Base-by-base conservation (phyloP, 2,329 filamentous ascomycete species). In the Helicocarpus griseus region DNA sequence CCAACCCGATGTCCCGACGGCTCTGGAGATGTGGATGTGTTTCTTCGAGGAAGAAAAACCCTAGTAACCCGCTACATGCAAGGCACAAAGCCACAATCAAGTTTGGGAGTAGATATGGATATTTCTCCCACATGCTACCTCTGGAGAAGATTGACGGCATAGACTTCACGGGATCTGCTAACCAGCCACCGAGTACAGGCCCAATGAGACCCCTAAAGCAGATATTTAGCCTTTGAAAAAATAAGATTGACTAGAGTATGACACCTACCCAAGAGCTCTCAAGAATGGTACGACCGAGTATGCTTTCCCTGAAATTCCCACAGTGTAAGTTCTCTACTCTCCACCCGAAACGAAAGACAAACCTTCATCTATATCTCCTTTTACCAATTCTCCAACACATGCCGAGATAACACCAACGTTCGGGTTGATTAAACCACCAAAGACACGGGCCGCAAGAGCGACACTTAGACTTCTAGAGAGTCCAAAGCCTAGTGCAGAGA, bases 231-330 rank as follows among this genome's bases (percentile, higher is more conserved):
- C 13, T n/a, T 46, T 14, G 17, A 31, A 11, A 46, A 19, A 17
- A 28, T 1, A 41, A 41, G 13, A 19, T 41, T 9, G 17, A 21
- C 19, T 19, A 21, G 13, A 22, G 14, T 9, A 14, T 9, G 26
- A 13, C 14, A 17, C 50, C 44, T 50, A 54, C 53, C 50, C 50
- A 14, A 54, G 41, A 2, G 41, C 46, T 19, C 50, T 46, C 48
- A 54, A 43, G 26, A 54, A 53, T 4, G 53, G 53, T 21, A 54
- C 50, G 11, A 53, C 41, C 13, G 50, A 54, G 24, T 50, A 53
- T 13, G 50, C 53, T 35, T 48, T 53, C 5, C 39, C 53, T 54
- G n/a, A 6, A 22, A 36, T 14, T 11, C 22, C 22, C 22, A 7
- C 11, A 4, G 19, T 13, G 26, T 31, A n/a, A 52, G 17, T 40